Base-by-base conservation (phyloP, 2,329 filamentous ascomycete species). In the Penicillium glabrum region DNA sequence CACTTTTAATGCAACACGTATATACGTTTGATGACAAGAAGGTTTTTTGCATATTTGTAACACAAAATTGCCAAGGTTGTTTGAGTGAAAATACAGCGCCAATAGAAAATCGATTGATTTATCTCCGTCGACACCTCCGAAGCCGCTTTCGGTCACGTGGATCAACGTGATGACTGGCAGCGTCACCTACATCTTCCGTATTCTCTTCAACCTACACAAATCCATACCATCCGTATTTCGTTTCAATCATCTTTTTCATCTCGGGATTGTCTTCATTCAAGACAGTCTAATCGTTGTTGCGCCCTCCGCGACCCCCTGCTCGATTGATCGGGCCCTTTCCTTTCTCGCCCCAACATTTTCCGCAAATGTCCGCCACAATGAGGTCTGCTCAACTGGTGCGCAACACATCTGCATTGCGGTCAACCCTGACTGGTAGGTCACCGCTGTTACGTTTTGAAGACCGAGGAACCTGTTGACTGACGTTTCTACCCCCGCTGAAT, bases 321-420 rank as follows among this genome's bases (percentile, higher is more conserved):
- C 65, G 66, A 59, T 61, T 46, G 43, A 43, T 54, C 60, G 67
- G 64, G 65, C 67, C 56, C 54, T 49, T 53, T 56, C 51, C 52
- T 53, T 63, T 67, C 60, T 61, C 52, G 29, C 56, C 61, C 57
- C 59, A 65, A 66, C 60, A 62, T 61, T 67, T 41, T 67, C 67
- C 69, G 63, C 63, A 64, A 67, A 73, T 73, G 69, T 72, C 72
- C 66, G 71, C 71, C 56, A 68, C 68, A 29, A 72, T 76, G 72
- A 75, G 72, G 63, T 73, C 73, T 54, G 69, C 72, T 61, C 67
- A 67, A 56, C 67, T 76, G 63, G 68, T 74, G 64, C 74, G 72
- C 69, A 72, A 63, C 61, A 70, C 66, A 51, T 61, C 68, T 57
- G 65, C 67, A 37, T 64, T 70, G 58, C 69, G 69, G 46, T 64